phyloP scores from a whole-genome alignment of 495 filamentous ascomycete genomes.

The Aspergillus incahuasiensis region DNA sequence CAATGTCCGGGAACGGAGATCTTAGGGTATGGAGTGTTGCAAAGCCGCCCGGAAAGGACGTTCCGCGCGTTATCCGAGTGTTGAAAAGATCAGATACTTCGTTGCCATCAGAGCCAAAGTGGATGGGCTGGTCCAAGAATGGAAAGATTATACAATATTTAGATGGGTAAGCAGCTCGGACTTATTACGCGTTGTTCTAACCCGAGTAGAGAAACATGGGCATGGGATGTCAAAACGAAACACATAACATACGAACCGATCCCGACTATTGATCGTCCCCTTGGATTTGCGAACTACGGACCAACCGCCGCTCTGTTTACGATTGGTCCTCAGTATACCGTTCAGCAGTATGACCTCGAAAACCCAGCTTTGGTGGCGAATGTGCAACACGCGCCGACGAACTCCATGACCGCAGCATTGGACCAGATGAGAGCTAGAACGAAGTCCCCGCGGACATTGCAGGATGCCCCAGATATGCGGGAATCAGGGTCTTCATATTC shows the following conservation, averaged over 20 bases:
- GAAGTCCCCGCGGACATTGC: conserved; percentile 29
- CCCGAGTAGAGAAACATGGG: conserved; percentile 71
- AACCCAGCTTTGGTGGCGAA: conserved; percentile 74
- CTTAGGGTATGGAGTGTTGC: conserved; percentile 95
- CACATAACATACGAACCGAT: conserved; percentile 85
- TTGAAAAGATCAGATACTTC: conserved; percentile 74
- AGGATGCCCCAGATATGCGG: conserved; percentile 35
- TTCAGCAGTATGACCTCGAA: conserved; percentile 93
- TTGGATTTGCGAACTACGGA: conserved; percentile 81
- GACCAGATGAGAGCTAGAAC: conserved; percentile 49
- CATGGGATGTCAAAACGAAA: conserved; percentile 97
- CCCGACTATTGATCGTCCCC: conserved; percentile 75
- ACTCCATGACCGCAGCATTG: conserved; percentile 72
- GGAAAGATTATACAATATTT: conserved; percentile 90
- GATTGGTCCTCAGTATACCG: conserved; percentile 76
- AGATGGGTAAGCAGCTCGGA: conserved; percentile 67
- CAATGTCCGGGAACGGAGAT: conserved; percentile 88
- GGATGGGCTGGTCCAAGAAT: conserved; percentile 98
- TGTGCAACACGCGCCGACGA: conserved; percentile 74
- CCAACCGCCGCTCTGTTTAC: conserved; percentile 91
- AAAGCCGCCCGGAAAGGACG: conserved; percentile 69
- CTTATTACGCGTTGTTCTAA: background rate
- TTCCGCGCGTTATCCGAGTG: conserved; percentile 80
- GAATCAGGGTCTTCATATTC: conserved; percentile 19
- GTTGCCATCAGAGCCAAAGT: conserved; percentile 71